phyloP scores from a whole-genome alignment of 148 eudicot species.

The Suaeda aralocaspica region DNA sequence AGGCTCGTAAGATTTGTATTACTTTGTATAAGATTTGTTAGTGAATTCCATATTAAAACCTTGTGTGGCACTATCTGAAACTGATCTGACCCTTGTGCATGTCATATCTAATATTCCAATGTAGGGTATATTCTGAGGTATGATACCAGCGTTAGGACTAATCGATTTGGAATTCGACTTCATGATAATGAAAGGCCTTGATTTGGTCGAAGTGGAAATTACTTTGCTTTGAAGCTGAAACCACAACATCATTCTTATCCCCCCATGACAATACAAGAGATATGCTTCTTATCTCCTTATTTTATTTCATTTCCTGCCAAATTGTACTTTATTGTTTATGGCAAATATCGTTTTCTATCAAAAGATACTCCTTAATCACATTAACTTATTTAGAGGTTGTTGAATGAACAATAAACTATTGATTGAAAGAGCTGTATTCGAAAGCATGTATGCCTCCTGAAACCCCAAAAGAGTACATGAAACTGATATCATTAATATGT shows the following conservation, averaged over 20 bases:
- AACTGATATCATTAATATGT: neutral
- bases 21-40: no score
- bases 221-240: conserved; percentile 8
- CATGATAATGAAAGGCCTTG: conserved; percentile 9
- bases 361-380: neutral
- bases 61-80: no score
- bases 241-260: neutral
- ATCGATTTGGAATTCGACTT: neutral
- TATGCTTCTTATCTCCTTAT: neutral
- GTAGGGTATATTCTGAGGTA: no score
- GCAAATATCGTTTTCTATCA: neutral
- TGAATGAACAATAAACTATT: neutral
- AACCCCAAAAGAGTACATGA: neutral
- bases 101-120: no score
- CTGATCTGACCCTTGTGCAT: no score
- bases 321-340: neutral
- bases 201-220: neutral
- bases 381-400: neutral
- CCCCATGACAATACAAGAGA: neutral
- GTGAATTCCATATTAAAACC: no score
- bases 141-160: no score
- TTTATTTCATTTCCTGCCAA: neutral
- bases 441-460: conserved; percentile 4
- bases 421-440: neutral
- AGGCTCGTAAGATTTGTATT: no score